These are phyloP conservation scores for Pichiaceae sp. DNA, from an alignment of 1,139 yeast species.

Conservation along the genomic window DNA sequence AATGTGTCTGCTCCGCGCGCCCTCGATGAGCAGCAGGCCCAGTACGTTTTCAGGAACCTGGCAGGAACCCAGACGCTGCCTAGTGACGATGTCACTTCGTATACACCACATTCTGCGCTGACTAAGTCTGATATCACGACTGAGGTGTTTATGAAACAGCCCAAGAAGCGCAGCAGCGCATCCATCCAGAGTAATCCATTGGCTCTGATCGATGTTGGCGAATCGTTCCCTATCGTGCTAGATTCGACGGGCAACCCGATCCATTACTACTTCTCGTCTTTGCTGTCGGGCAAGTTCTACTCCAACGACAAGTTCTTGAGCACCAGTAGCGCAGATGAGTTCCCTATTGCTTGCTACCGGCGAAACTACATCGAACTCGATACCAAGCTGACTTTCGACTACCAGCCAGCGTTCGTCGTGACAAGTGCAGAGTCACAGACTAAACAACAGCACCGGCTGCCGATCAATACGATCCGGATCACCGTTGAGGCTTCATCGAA, in stretches of 20 bases:
- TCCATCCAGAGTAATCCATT: too few relatives aligned
- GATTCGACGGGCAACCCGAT: background rate
- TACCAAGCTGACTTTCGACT: constrained; percentile 7
- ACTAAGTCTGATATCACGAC: too few relatives aligned
- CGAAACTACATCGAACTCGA: constrained; percentile 15
- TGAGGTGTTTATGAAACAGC: too few relatives aligned
- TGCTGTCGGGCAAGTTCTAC: constrained; percentile 14
- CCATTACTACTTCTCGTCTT: background rate
- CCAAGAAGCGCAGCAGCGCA: too few relatives aligned
- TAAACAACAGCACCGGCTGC: background rate
- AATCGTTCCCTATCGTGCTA: too few relatives aligned
- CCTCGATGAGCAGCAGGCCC: background rate
- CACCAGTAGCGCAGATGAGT: constrained; percentile 1
- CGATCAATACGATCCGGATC: background rate
- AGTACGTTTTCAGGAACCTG: too few relatives aligned
- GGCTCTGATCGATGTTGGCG: too few relatives aligned
- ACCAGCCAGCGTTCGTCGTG: constrained; percentile 4
- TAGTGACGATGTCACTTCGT: too few relatives aligned
- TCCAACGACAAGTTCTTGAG: constrained; percentile 9
- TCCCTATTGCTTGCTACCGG: constrained; percentile 20
- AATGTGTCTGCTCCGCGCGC: background rate
- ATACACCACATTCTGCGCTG: background rate
- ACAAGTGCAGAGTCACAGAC: background rate
- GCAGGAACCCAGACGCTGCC: too few relatives aligned
- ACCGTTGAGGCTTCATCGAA: background rate